phyloP scores from a whole-genome alignment of 2,329 filamentous ascomycete genomes.

The Paracoccidioides brasiliensis region DNA sequence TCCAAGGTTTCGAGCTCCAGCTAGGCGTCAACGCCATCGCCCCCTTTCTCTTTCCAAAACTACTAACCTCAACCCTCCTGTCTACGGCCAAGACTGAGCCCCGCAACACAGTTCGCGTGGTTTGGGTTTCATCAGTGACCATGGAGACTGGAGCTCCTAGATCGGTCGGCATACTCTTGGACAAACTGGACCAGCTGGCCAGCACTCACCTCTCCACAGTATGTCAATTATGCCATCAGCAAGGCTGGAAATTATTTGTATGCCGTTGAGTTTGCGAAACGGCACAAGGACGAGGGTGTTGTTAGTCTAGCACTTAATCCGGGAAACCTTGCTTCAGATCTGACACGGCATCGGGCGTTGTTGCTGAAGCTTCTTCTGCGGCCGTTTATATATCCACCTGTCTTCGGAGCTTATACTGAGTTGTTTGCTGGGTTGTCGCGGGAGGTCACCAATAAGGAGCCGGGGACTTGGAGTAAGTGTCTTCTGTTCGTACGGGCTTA shows the following conservation, averaged over 20 bases:
- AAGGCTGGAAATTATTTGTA: constrained; percentile 28
- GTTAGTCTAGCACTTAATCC: constrained; percentile 18
- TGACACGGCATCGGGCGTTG: constrained; percentile 16
- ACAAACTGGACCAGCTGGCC: constrained; percentile 15
- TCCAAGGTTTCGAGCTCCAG: constrained; percentile 24
- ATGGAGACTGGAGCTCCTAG: constrained; percentile 7
- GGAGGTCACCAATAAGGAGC: constrained; percentile 29
- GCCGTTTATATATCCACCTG: constrained; percentile 18
- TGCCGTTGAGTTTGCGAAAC: constrained; percentile 19
- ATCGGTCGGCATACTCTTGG: constrained; percentile 15
- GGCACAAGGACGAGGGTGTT: constrained; percentile 11
- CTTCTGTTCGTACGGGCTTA: neutral
- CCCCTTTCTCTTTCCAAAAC: constrained; percentile 28
- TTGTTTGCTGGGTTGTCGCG: constrained; percentile 36
- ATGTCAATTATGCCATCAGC: constrained; percentile 20
- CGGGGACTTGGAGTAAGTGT: constrained; percentile 10
- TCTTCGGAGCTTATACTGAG: constrained; percentile 36
- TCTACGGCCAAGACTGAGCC: constrained; percentile 16
- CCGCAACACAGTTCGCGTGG: constrained; percentile 20
- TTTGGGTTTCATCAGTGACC: constrained; percentile 18
- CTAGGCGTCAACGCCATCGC: constrained; percentile 31
- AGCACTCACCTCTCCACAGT: constrained; percentile 11
- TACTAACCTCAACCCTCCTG: constrained; percentile 24
- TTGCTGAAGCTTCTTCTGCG: constrained; percentile 12
- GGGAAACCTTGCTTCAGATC: constrained; percentile 22